Evolutionary conservation across 2,329 filamentous ascomycete species (phyloP).

Genomic region (Colletotrichum lini): DNA sequence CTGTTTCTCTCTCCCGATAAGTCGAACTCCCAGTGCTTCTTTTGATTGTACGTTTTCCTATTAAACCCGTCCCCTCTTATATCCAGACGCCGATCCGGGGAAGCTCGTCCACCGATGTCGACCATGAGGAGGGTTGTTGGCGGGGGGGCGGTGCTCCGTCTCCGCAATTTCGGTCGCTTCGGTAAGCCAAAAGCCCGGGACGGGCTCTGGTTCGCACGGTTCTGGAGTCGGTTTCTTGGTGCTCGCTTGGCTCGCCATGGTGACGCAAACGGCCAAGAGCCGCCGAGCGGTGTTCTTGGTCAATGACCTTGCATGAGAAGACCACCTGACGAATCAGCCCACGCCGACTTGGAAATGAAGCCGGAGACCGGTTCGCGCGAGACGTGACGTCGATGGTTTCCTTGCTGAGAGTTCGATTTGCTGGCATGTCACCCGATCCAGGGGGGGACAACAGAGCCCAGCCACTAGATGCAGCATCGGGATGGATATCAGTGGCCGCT

Average conservation of each 20-base stretch:
- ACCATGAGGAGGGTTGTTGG: not conserved
- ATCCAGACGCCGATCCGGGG: slow-evolving; percentile 27
- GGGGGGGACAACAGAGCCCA: too few relatives aligned
- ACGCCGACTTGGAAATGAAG: not conserved
- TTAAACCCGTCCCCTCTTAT: slow-evolving; percentile 17
- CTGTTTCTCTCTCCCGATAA: not conserved
- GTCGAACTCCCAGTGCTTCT: not conserved
- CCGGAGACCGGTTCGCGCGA: not conserved
- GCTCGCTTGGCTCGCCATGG: slow-evolving; percentile 23
- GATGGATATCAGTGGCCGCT: not conserved
- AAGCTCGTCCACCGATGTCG: not conserved
- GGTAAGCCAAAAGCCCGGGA: slow-evolving; percentile 20
- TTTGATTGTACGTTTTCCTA: not conserved
- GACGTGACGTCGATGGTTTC: slow-evolving; percentile 28
- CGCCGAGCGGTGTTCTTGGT: slow-evolving; percentile 5
- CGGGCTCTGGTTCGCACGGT: slow-evolving; percentile 25
- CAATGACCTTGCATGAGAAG: not conserved
- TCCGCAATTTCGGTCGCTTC: slow-evolving; percentile 33
- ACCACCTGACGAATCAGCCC: slow-evolving; percentile 29
- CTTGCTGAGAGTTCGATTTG: not conserved
- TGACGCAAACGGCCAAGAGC: slow-evolving; percentile 32
- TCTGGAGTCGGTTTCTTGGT: slow-evolving; percentile 18
- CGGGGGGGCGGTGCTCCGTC: slow-evolving; percentile 10
- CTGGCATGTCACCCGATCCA: slow-evolving; percentile 23
- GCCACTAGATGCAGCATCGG: not conserved